These are phyloP conservation scores for Cercospora zeina DNA, from an alignment of 2,329 filamentous ascomycete genomes.

Conservation along the genomic window DNA sequence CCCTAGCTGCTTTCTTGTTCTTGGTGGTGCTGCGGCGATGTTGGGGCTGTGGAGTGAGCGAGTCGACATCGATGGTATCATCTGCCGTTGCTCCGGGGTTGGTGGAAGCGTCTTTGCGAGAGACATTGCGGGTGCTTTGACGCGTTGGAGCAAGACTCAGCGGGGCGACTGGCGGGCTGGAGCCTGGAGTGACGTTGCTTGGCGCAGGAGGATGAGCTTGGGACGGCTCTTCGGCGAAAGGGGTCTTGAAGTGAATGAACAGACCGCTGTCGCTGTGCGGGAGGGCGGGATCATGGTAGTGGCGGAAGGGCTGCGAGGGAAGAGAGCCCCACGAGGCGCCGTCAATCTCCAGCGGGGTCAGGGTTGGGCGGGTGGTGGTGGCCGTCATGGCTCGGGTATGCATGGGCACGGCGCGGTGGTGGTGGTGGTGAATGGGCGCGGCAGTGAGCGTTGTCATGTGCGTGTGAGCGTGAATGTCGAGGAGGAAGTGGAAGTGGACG, in stretches of 20 bases:
- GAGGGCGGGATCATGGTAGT: background rate
- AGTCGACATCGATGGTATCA: conserved; percentile 11
- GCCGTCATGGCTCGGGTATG: conserved; percentile 6
- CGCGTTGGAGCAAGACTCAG: background rate
- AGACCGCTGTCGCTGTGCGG: conserved; percentile 8
- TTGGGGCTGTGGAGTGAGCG: background rate
- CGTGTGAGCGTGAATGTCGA: background rate
- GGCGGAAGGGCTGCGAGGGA: conserved; percentile 5
- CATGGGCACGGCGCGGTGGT: background rate
- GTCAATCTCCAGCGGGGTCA: background rate
- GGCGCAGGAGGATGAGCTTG: background rate
- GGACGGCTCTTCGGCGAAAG: background rate
- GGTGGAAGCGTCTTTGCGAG: background rate
- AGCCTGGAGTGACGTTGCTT: background rate
- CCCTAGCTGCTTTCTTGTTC: conserved; percentile 11
- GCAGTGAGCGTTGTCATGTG: conserved; percentile 2
- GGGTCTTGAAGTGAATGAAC: background rate
- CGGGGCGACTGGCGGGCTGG: background rate
- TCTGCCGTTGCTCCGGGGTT: conserved; percentile 2
- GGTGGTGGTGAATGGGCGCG: background rate
- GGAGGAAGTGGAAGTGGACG: background rate
- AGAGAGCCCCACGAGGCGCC: background rate
- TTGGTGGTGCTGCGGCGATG: conserved; percentile 2
- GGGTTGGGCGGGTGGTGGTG: background rate
- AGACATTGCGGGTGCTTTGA: background rate